A percentile compares a stretch with the other conserved stretches of the same genome.
Conservation (phyloP, 257 asterid genomes). For the Plantago major region DNA sequence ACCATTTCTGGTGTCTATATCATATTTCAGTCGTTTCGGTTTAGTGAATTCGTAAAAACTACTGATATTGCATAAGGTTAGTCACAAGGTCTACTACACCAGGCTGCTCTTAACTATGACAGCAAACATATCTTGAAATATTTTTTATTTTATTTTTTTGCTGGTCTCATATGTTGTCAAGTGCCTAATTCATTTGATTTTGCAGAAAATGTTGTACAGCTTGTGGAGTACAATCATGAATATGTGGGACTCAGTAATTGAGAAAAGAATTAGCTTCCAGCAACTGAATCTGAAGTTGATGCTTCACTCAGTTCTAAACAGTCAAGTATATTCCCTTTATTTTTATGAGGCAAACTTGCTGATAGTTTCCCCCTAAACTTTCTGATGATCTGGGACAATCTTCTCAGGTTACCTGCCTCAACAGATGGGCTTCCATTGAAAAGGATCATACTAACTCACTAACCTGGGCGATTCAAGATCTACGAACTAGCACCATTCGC, state of each 20-base stretch:
- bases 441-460: conserved; percentile 61
- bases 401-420: conserved; percentile 65
- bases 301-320: conserved; percentile 54
- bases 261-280: conserved; percentile 60
- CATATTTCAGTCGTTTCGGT: too few species aligned
- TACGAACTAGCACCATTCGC: conserved; percentile 71
- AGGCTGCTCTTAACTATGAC: too few species aligned
- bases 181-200: conserved; percentile 27
- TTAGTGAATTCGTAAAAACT: too few species aligned
- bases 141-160: conserved; percentile 5
- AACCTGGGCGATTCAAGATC: conserved; percentile 62
- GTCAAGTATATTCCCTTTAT: conserved; percentile 48
- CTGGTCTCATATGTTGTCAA: background rate
- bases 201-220: conserved; percentile 65
- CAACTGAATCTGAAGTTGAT: conserved; percentile 58
- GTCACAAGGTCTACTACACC: too few species aligned
- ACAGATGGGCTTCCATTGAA: conserved; percentile 75
- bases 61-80: too few species aligned
- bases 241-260: conserved; percentile 46
- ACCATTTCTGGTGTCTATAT: conserved; percentile 1
- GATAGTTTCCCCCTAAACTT: conserved; percentile 13
- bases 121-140: background rate
- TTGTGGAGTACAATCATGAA: conserved; percentile 48
- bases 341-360: background rate
- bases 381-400: conserved; percentile 14